These are phyloP conservation scores for Trichocladium antarcticum DNA, from an alignment of 495 filamentous ascomycete species.

Conservation along the genomic window DNA sequence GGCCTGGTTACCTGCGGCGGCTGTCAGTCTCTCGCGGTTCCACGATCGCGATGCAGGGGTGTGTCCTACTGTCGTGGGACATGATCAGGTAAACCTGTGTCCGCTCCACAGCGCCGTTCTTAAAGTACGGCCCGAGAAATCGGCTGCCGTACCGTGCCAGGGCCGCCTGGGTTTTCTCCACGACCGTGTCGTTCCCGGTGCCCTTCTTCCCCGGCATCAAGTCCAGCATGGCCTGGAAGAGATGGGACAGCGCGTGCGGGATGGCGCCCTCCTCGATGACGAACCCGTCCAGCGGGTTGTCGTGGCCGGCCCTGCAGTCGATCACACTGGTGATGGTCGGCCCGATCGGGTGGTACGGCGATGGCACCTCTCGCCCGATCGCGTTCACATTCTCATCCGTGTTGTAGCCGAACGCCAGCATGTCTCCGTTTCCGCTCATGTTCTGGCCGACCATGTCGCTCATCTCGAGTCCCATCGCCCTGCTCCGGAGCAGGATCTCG, in stretches of 20 bases:
- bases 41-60: not conserved
- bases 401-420: constrained; percentile 55
- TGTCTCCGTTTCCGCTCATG: constrained; percentile 60
- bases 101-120: constrained; percentile 43
- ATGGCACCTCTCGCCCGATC: constrained; percentile 40
- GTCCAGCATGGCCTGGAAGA: constrained; percentile 49
- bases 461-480: constrained; percentile 45
- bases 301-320: constrained; percentile 43
- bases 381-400: constrained; percentile 44
- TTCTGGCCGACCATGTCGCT: constrained; percentile 48
- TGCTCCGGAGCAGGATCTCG: constrained; percentile 56
- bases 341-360: constrained; percentile 44
- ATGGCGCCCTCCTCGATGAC: constrained; percentile 57
- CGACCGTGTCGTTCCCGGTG: constrained; percentile 28
- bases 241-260: constrained; percentile 43
- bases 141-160: constrained; percentile 40
- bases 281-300: constrained; percentile 50
- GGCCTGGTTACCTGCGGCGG: constrained; percentile 43
- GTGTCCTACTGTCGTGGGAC: constrained; percentile 50
- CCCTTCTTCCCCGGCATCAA: constrained; percentile 41
- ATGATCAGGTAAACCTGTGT: constrained; percentile 62
- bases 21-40: not conserved
- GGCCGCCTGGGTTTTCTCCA: constrained; percentile 34
- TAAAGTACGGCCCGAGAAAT: constrained; percentile 47
- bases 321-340: constrained; percentile 57